A percentile compares a stretch with the other conserved stretches of the same genome.
These are phyloP conservation scores for Fusarium musae DNA, from an alignment of 2,329 filamentous ascomycete genomes.

Conservation along the genomic window DNA sequence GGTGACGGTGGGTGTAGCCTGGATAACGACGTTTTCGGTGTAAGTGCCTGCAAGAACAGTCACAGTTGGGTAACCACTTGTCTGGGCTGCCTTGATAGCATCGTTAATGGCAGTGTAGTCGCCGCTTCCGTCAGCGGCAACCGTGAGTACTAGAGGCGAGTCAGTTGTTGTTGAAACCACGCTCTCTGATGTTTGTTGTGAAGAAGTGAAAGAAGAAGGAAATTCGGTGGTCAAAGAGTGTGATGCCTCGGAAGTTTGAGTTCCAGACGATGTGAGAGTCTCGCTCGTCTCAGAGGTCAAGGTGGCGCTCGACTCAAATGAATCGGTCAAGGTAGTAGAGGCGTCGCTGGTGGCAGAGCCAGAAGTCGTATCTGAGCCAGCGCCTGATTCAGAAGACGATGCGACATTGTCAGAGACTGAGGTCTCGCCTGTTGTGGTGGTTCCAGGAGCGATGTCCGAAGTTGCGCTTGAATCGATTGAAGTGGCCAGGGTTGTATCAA, in stretches of 20 bases:
- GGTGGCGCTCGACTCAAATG: background rate
- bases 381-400: background rate
- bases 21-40: conserved; percentile 54
- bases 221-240: conserved; percentile 8
- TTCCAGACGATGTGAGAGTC: background rate
- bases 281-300: background rate
- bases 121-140: conserved; percentile 56
- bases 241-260: conserved; percentile 1
- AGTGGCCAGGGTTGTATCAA: background rate
- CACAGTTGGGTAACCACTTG: conserved; percentile 55
- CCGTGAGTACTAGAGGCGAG: conserved; percentile 50
- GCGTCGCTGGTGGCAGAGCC: background rate
- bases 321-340: background rate
- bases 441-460: background rate
- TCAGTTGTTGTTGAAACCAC: conserved; percentile 31
- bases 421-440: background rate
- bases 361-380: background rate
- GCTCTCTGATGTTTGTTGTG: conserved; percentile 22
- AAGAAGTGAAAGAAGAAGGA: conserved; percentile 23
- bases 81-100: conserved; percentile 54
- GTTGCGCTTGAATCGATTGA: background rate
- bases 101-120: conserved; percentile 58
- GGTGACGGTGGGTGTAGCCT: conserved; percentile 54
- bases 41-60: conserved; percentile 58
- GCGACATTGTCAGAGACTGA: background rate